These are phyloP conservation scores for Funneliformis mosseae DNA, from an alignment of 192 early-diverging fungal genomes.

Conservation along the genomic window DNA sequence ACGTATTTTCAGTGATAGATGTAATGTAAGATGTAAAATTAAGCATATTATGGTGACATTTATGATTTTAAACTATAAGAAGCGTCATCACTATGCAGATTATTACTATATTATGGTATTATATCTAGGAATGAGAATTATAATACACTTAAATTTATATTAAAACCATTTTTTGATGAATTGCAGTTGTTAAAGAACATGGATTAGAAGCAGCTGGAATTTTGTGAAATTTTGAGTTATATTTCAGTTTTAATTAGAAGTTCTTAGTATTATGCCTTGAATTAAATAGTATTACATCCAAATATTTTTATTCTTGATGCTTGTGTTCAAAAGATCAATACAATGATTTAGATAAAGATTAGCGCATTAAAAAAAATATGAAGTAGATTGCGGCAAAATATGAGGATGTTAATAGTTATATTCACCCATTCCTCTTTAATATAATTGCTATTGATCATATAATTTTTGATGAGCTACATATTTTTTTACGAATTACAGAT, in stretches of 20 bases:
- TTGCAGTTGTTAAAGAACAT: background rate
- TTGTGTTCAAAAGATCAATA: background rate
- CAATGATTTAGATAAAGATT: background rate
- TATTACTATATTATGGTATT: slow-evolving; percentile 6
- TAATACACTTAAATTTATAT: background rate
- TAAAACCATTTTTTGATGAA: background rate
- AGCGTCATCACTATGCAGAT: background rate
- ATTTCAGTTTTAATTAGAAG: slow-evolving; percentile 12
- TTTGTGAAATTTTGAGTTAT: slow-evolving; percentile 12
- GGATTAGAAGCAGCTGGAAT: background rate
- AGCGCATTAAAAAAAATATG: background rate
- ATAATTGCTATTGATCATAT: background rate
- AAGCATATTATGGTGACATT: slow-evolving; percentile 8
- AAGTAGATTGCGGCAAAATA: background rate
- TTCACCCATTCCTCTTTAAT: background rate
- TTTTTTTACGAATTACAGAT: slow-evolving; percentile 5
- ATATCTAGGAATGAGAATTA: slow-evolving; percentile 1
- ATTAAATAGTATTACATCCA: background rate
- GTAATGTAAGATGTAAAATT: background rate
- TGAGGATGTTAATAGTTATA: background rate
- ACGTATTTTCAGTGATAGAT: background rate
- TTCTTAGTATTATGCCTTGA: background rate
- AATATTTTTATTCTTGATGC: background rate
- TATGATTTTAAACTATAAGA: background rate
- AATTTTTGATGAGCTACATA: slow-evolving; percentile 4